phyloP scores from a whole-genome alignment of 768 basidiomycete species.

The Suillus discolor region DNA sequence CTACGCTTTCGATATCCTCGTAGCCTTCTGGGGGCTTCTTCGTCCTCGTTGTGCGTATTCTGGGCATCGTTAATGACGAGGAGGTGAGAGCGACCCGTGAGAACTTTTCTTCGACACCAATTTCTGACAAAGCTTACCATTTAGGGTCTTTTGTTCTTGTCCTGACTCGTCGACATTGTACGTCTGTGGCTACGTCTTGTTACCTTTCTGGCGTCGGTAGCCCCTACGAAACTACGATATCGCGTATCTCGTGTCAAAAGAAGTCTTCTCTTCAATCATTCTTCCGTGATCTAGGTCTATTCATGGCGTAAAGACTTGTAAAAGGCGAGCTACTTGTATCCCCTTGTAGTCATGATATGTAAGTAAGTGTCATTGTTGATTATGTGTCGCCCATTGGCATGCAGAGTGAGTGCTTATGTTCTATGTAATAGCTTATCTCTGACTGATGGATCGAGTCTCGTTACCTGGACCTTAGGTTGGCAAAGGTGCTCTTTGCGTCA shows the following conservation, averaged over 20 bases:
- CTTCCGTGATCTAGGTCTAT: background rate
- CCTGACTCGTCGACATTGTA: conserved; percentile 1
- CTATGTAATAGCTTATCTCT: background rate
- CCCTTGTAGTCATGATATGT: background rate
- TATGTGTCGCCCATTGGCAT: no score
- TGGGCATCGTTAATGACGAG: conserved; percentile 68
- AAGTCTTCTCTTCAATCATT: background rate
- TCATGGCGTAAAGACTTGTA: background rate
- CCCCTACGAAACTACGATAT: background rate
- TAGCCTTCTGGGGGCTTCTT: conserved; percentile 95
- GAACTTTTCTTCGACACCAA: conserved; percentile 15
- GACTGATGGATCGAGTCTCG: background rate
- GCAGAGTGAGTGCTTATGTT: background rate
- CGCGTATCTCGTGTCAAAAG: background rate
- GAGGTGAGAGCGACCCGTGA: conserved; percentile 16
- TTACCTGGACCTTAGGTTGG: background rate
- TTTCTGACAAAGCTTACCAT: conserved; percentile 18
- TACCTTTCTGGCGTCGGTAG: conserved; percentile 3
- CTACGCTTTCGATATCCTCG: conserved; percentile 86
- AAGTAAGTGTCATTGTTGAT: background rate
- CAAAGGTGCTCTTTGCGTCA: background rate
- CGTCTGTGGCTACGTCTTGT: conserved; percentile 10
- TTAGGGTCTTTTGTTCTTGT: conserved; percentile 10
- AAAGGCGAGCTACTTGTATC: background rate
- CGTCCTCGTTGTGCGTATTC: conserved; percentile 89